Base-by-base conservation (phyloP, 257 asterid genomes). In the Primulina tabacum region DNA sequence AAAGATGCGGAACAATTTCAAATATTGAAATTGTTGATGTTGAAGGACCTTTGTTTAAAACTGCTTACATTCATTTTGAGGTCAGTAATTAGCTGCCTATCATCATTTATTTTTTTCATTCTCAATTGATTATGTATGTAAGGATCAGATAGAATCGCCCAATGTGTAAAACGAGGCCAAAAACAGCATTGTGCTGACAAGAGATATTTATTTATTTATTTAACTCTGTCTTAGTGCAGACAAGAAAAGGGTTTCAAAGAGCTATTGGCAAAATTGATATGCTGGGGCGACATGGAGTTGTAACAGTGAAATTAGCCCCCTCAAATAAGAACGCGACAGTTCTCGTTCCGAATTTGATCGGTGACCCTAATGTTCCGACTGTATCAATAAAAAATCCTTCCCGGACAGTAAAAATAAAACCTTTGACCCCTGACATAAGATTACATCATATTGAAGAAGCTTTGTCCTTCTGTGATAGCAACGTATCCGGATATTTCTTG, bases 331-430 rank as follows among this genome's bases (percentile, higher is more conserved):
- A 70, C 10, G 20, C 64, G 34, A 72, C 43, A 76, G 72, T 66
- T 24, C 64, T 78, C 16, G 43, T 83, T 68, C 95, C 86, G 60
- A 64, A 73, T 75, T 80, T 80, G 76, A 77, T 81, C 30, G 84
- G 82, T 17, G 76, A 77, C 77, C 88, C 70, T 33, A 60, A 74
- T 32, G 64, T 80, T 69, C 95, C 95, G 2, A 58, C 81, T 75
- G 79, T 76, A 38, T 69, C 85, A 64, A 80, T 85, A 65, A 85
- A 85, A 84, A 81, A 88, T 71, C 88, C 91, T 52, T 78, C 85
- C 47, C 75, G 88, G 78, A 88, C 91, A 14, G 79, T 84, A 73
- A 82, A 73, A 85, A 82, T 88, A 29, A 67, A 67, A 55, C 53
- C 55, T 10, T 72, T 85, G 68, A 79, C 79, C 67, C 38, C 3